A percentile compares a stretch with the other conserved stretches of the same genome.
phyloP scores from a whole-genome alignment of 2,329 filamentous ascomycete genomes.

The Aureobasidium zeae region DNA sequence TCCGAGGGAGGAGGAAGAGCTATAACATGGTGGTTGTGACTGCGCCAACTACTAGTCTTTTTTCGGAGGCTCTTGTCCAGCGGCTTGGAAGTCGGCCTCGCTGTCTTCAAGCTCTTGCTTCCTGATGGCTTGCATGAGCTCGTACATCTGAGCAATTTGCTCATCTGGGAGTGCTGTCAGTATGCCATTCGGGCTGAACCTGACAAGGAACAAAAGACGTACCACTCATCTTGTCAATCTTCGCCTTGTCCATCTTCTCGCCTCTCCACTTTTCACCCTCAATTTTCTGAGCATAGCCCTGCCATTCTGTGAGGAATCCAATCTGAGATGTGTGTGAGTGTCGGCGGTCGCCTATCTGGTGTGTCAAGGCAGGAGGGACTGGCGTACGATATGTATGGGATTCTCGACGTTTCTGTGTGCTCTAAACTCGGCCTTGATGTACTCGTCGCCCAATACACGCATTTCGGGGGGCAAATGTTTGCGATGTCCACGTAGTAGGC shows the following conservation, averaged over 20 bases:
- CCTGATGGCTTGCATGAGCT: constrained; percentile 77
- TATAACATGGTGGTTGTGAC: constrained; percentile 2
- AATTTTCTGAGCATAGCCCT: constrained; percentile 83
- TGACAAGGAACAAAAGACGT: constrained; percentile 27
- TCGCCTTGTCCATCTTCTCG: constrained; percentile 70
- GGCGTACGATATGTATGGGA: constrained; percentile 75
- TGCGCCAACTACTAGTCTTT: background rate
- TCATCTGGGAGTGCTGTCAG: constrained; percentile 52
- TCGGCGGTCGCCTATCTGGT: background rate
- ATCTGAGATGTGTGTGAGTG: constrained; percentile 48
- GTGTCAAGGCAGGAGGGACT: background rate
- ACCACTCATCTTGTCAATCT: constrained; percentile 94
- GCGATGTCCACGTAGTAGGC: constrained; percentile 77
- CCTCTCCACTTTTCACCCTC: constrained; percentile 81
- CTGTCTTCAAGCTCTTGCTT: constrained; percentile 42
- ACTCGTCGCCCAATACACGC: constrained; percentile 81
- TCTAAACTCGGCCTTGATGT: constrained; percentile 86
- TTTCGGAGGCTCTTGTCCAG: background rate
- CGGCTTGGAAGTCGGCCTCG: constrained; percentile 31
- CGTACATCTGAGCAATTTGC: constrained; percentile 86
- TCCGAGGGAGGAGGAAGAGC: constrained; percentile 19
- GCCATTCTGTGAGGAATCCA: constrained; percentile 94
- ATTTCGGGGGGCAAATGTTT: constrained; percentile 63
- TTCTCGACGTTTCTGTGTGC: constrained; percentile 79
- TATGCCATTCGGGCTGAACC: background rate